A percentile compares a stretch with the other conserved stretches of the same genome.
phyloP scores from a whole-genome alignment of 495 filamentous ascomycete species.

The Penicillium macrosclerotiorum region DNA sequence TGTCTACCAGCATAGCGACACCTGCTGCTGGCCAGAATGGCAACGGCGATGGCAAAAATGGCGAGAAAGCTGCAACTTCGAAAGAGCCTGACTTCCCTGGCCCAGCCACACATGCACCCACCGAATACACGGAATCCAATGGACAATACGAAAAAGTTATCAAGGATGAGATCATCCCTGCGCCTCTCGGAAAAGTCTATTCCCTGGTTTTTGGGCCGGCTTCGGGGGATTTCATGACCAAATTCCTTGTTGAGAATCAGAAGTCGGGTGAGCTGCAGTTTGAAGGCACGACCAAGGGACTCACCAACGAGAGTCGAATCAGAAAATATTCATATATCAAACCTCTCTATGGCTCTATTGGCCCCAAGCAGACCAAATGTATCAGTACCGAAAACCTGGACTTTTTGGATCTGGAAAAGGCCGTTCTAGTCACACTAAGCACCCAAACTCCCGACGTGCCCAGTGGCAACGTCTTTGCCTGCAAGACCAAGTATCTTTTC shows the following conservation, averaged over 20 bases:
- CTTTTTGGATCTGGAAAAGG: conserved; percentile 80
- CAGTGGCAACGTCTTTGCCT: conserved; percentile 84
- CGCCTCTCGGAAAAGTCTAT: conserved; percentile 91
- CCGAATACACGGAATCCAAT: conserved; percentile 73
- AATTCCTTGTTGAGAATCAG: conserved; percentile 81
- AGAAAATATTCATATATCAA: conserved; percentile 88
- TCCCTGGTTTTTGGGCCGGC: conserved; percentile 78
- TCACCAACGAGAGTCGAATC: conserved; percentile 68
- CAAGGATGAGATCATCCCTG: conserved; percentile 81
- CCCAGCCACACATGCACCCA: conserved; percentile 76
- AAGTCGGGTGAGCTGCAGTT: conserved; percentile 84
- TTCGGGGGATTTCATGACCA: conserved; percentile 75
- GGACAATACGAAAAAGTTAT: conserved; percentile 81
- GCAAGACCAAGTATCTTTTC: conserved; percentile 92
- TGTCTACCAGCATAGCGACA: conserved; percentile 41
- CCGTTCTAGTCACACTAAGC: conserved; percentile 69
- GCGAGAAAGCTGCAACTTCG: conserved; percentile 54
- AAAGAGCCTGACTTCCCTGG: conserved; percentile 79
- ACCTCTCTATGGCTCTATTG: conserved; percentile 77
- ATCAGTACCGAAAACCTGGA: conserved; percentile 82
- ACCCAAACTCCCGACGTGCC: conserved; percentile 96
- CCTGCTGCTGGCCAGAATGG: conserved; percentile 18
- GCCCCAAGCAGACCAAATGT: conserved; percentile 94
- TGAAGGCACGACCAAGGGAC: conserved; percentile 73
- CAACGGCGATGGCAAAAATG: conserved; percentile 48